These are phyloP conservation scores for Daedaleopsis sinensis DNA, from an alignment of 768 basidiomycete genomes.

Conservation along the genomic window DNA sequence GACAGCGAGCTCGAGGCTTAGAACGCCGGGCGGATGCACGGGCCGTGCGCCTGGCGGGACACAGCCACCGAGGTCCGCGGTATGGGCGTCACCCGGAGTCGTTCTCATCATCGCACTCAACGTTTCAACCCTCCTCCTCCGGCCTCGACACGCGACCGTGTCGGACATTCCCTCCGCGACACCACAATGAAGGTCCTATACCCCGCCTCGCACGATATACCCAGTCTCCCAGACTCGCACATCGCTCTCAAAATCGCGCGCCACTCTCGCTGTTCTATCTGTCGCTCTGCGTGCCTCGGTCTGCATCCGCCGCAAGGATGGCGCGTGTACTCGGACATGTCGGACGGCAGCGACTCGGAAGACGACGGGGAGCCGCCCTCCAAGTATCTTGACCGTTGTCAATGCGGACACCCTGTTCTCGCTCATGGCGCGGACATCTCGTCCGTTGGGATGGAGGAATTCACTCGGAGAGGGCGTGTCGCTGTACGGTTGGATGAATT, in stretches of 20 bases:
- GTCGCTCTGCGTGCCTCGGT: conserved; percentile 61
- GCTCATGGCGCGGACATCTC: conserved; percentile 70
- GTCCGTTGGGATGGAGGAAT: conserved; percentile 61
- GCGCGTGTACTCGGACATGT: conserved; percentile 53
- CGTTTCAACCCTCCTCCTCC: too few relatives aligned
- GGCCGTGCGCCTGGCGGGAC: conserved; percentile 1
- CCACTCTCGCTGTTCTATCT: conserved; percentile 71
- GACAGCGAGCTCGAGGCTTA: not conserved
- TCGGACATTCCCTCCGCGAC: not conserved
- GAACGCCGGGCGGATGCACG: not conserved
- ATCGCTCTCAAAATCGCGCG: conserved; percentile 80
- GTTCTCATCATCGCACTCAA: conserved; percentile 1
- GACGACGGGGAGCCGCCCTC: conserved; percentile 55
- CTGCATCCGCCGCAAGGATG: conserved; percentile 63
- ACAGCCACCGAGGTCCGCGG: not conserved
- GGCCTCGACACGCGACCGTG: not conserved
- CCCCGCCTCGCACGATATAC: conserved; percentile 58
- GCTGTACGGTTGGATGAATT: conserved; percentile 83
- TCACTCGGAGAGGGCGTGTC: conserved; percentile 69
- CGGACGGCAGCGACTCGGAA: conserved; percentile 72
- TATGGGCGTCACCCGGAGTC: not conserved
- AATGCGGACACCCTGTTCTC: conserved; percentile 66
- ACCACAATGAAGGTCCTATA: conserved; percentile 64
- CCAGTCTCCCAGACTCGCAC: conserved; percentile 50
- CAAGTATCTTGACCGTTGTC: conserved; percentile 61